Conservation (phyloP, 306 rosid species). For the Lathyrus tuberosus region DNA sequence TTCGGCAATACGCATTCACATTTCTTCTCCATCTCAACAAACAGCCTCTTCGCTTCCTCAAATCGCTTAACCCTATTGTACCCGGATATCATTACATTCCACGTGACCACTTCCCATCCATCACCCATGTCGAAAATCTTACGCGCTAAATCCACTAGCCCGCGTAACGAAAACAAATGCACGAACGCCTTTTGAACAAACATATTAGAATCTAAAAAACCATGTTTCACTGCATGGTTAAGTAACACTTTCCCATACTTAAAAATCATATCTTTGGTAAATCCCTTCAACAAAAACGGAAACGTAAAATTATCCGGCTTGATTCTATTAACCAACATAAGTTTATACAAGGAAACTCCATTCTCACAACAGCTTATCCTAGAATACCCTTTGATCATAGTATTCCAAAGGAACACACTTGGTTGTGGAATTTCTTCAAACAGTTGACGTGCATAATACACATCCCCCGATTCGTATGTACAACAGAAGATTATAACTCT, state of each 20-base stretch:
- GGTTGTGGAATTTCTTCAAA: conserved; percentile 73
- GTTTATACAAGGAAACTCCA: conserved; percentile 63
- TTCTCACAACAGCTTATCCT: conserved; percentile 47
- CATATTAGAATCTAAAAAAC: conserved; percentile 57
- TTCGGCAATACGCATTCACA: conserved; percentile 66
- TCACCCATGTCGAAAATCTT: conserved; percentile 56
- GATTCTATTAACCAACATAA: conserved; percentile 54
- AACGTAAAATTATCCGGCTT: conserved; percentile 73
- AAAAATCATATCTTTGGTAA: conserved; percentile 42
- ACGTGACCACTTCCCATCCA: conserved; percentile 67
- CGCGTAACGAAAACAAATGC: conserved; percentile 59
- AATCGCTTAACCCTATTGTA: conserved; percentile 64
- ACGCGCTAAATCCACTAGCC: conserved; percentile 63
- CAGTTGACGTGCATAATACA: conserved; percentile 63
- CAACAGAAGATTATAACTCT: conserved; percentile 56
- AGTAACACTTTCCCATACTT: conserved; percentile 61
- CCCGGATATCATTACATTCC: conserved; percentile 84
- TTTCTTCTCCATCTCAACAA: conserved; percentile 60
- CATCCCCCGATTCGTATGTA: conserved; percentile 50
- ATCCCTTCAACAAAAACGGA: conserved; percentile 80
- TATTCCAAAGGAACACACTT: conserved; percentile 67
- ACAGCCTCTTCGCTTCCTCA: conserved; percentile 67
- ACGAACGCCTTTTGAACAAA: conserved; percentile 76
- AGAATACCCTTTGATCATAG: conserved; percentile 78
- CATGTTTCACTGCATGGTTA: conserved; percentile 68